Evolutionary conservation across 2,329 filamentous ascomycete genomes (phyloP).

Genomic region (Chrysosporium keratinophilum): DNA sequence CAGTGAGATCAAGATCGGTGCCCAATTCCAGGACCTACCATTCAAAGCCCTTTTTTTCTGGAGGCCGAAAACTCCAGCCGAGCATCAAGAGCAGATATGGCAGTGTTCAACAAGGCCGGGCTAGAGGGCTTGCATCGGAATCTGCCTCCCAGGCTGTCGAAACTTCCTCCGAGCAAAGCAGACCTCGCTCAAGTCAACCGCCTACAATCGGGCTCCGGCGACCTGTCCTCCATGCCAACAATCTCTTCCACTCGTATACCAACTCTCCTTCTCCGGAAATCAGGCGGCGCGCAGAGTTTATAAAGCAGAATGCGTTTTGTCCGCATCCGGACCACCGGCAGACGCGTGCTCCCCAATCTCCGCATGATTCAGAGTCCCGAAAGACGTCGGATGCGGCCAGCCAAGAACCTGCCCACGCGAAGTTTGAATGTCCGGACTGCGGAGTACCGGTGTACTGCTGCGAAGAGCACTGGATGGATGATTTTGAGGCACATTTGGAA

Average conservation of each 20-base stretch:
- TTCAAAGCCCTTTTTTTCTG: slow-evolving; percentile 22
- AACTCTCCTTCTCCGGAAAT: slow-evolving; percentile 83
- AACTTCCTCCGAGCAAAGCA: not conserved
- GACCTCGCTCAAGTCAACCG: not conserved
- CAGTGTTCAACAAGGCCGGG: slow-evolving; percentile 14
- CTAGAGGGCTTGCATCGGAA: slow-evolving; percentile 15
- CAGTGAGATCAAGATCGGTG: slow-evolving; percentile 18
- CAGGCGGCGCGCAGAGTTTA: slow-evolving; percentile 75
- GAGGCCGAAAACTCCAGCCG: slow-evolving; percentile 20
- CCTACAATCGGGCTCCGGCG: slow-evolving; percentile 4
- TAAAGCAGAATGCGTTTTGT: slow-evolving; percentile 86
- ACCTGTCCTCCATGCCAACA: slow-evolving; percentile 54
- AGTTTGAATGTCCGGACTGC: slow-evolving; percentile 93
- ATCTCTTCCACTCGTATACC: slow-evolving; percentile 89
- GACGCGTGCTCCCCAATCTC: slow-evolving; percentile 57
- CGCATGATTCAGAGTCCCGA: slow-evolving; percentile 52
- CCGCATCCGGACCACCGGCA: slow-evolving; percentile 79
- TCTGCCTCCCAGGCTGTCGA: slow-evolving; percentile 4
- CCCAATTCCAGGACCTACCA: slow-evolving; percentile 2
- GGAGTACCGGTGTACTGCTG: slow-evolving; percentile 89
- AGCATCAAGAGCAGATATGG: slow-evolving; percentile 14
- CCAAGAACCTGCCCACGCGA: slow-evolving; percentile 59
- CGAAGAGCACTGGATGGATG: slow-evolving; percentile 89
- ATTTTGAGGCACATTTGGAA: slow-evolving; percentile 85
- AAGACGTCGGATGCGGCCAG: slow-evolving; percentile 42